Base-by-base conservation (phyloP, 2,329 filamentous ascomycete species). In the Paecilomyces formosus region DNA sequence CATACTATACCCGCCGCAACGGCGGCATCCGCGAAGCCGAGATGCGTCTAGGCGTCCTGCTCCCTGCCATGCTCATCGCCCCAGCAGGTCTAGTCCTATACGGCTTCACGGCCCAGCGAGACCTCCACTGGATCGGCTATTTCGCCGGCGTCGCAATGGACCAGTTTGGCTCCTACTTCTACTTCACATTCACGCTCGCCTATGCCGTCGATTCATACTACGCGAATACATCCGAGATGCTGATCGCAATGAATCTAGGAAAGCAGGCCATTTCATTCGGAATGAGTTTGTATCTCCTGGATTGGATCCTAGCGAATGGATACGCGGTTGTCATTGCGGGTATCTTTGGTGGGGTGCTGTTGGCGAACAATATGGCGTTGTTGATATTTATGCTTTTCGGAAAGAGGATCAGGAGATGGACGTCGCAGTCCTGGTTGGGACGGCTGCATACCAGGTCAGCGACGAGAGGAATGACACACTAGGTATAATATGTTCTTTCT, bases 141-240 rank as follows among this genome's bases (percentile, higher is more conserved):
- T 81, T 83, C 60, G 67, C 76, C 13, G 81, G 79, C 6, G 77
- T 80, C 3, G 76, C 69, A n/a, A 73, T 83, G 72, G 72, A 73
- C 11, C 78, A 80, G 57, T 82, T 78, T 69, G 73, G 74, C 21
- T 74, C 74, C 3, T 84, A 82, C 68, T 83, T 83, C 63, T 84
- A 78, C 68, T 83, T 83, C 67, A 80, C 78, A 13, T 83, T 85
- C 64, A 81, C 82, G 11, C 75, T 87, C 8, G 83, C 83, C 2
- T 86, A 86, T 64, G 82, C 83, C 1, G 80, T 86, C 39, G 83
- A 86, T 65, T 81, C 77, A 56, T 84, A 86, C 68, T 80, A 79
- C 21, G 75, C 79, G 33, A 83, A 85, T 62, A 81, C 82, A n/a
- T 81, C 79, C 24, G 83, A 86, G 71, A 85, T 85, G 83, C 76